Evolutionary conservation across 139 green algal genomes (phyloP).

Genomic region (Picochlorum sp.): DNA sequence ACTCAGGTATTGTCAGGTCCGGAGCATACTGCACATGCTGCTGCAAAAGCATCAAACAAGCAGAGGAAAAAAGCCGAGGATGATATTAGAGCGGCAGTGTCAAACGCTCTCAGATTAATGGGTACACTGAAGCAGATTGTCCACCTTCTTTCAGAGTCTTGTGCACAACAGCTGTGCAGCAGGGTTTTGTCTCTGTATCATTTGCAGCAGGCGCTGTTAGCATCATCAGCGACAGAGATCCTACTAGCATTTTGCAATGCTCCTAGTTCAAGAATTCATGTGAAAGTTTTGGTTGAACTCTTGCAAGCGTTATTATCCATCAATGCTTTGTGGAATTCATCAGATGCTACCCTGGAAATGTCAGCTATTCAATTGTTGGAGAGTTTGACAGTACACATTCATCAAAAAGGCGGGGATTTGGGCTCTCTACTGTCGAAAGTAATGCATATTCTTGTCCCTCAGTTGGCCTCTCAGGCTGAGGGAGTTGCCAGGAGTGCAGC

Average conservation of each 20-base stretch:
- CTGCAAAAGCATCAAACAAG: conserved; percentile 63
- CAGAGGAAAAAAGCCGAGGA: conserved; percentile 59
- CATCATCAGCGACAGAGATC: neutral
- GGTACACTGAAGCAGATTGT: conserved; percentile 50
- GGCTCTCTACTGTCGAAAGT: conserved; percentile 42
- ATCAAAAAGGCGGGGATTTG: neutral
- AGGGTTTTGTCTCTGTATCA: neutral
- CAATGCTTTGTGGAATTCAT: conserved; percentile 1
- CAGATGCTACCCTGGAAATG: conserved; percentile 3
- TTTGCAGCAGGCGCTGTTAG: neutral
- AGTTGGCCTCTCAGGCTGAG: conserved; percentile 66
- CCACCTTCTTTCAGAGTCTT: conserved; percentile 37
- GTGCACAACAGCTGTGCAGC: neutral
- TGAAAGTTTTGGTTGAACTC: neutral
- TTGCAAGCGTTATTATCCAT: neutral
- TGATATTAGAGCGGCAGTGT: conserved; percentile 54
- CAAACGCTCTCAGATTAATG: conserved; percentile 69
- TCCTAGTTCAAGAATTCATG: neutral
- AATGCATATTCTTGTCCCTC: conserved; percentile 49
- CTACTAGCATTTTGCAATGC: neutral
- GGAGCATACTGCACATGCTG: conserved; percentile 53
- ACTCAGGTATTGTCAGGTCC: conserved; percentile 52
- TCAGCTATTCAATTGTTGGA: neutral
- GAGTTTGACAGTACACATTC: neutral
- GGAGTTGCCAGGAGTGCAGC: conserved; percentile 53